Conservation (phyloP, 805 yeast genomes). For the Starmerella bombicola region DNA sequence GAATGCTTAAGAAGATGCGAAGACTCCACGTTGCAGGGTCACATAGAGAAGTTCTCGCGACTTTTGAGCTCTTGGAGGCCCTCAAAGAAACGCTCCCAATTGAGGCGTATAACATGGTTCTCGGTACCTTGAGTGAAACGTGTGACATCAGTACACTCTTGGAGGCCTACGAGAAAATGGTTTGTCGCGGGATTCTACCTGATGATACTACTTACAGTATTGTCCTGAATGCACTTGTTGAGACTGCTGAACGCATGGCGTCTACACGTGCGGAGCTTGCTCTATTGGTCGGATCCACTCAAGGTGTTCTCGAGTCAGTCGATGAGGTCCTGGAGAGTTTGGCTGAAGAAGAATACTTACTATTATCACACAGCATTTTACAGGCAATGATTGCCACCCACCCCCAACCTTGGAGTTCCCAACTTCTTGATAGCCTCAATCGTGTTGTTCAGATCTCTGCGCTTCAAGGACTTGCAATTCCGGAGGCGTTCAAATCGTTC, state of each 20-base stretch:
- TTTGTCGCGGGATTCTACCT: constrained; percentile 22
- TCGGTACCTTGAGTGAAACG: constrained; percentile 18
- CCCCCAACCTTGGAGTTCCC: neutral
- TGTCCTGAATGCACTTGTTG: constrained; percentile 22
- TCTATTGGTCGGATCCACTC: constrained; percentile 15
- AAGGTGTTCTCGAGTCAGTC: constrained; percentile 20
- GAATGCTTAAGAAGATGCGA: constrained; percentile 13
- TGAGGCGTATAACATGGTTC: constrained; percentile 23
- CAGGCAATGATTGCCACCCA: constrained; percentile 14
- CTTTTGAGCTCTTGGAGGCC: constrained; percentile 9
- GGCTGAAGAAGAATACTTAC: constrained; percentile 20
- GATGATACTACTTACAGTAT: constrained; percentile 23
- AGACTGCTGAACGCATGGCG: constrained; percentile 14
- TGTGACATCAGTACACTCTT: constrained; percentile 22
- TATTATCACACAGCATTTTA: constrained; percentile 15
- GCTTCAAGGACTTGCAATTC: constrained; percentile 7
- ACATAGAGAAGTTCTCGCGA: constrained; percentile 11
- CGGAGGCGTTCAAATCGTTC: neutral
- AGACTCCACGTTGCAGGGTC: constrained; percentile 14
- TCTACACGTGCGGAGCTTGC: constrained; percentile 7
- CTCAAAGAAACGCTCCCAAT: constrained; percentile 12
- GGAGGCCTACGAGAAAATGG: constrained; percentile 25
- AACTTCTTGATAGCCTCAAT: constrained; percentile 10
- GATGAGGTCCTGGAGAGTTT: constrained; percentile 23
- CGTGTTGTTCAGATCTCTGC: constrained; percentile 13